These are phyloP conservation scores for Solanum hybrid DNA, from an alignment of 305 asterid species.

Conservation along the genomic window DNA sequence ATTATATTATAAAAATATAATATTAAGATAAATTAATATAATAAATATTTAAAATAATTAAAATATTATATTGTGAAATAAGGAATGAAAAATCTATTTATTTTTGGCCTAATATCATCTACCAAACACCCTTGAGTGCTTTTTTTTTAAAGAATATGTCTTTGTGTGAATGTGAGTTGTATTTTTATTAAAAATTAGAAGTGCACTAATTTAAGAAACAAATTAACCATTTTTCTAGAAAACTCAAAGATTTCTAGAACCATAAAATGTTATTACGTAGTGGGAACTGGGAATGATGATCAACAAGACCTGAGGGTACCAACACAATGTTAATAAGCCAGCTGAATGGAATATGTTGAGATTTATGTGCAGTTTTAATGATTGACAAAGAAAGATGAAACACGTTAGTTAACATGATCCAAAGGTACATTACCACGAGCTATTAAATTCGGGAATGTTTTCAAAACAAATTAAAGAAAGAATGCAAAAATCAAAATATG, in stretches of 20 bases:
- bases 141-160: background rate
- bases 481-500: background rate
- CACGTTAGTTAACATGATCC: no score
- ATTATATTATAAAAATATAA: no score
- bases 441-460: fast-evolving
- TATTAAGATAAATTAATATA: background rate
- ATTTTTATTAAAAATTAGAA: no score
- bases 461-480: no score
- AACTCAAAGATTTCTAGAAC: background rate
- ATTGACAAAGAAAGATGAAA: no score
- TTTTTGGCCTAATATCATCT: background rate
- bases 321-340: background rate
- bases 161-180: background rate
- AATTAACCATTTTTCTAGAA: background rate
- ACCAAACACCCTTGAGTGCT: background rate
- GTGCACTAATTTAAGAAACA: background rate
- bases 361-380: no score
- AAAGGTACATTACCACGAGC: no score
- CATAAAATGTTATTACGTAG: background rate
- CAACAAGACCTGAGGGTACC: background rate
- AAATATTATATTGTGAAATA: no score
- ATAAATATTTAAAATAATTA: no score
- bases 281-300: no score
- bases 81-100: background rate
- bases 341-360: background rate